Base-by-base conservation (phyloP, 179 eudicot genomes). In the Camellia oleifera region DNA sequence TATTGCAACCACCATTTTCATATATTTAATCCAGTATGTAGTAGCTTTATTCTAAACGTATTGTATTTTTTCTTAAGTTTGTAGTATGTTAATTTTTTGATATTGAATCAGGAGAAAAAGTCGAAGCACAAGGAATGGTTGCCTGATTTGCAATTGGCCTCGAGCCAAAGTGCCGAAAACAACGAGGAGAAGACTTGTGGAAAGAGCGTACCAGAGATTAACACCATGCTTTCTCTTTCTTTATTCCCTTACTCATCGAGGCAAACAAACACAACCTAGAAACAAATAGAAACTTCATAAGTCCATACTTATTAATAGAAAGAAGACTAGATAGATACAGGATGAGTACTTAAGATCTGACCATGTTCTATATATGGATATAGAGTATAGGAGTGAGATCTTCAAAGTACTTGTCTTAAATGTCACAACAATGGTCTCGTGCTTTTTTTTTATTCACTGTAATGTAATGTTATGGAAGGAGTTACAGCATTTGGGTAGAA, bases 201-300 rank as follows among this genome's bases (percentile, higher is more conserved):
- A 13, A 69, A 72, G 61, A 77, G 20, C 45, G 46, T 15, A 48
- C 75, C 83, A 8, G 86, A 87, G 44, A 83, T 83, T 75, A 83
- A 85, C 75, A 85, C 88, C 23, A 75, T 52, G 82, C 91, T 88
- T 17, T 88, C 91, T 45, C 88, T 88, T 75, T 85, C 91, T 57
- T 77, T 87, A n/a, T 53, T 81, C n/a, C 78, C 78, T 14, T 71
- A 52, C 44, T 77, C 58, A 2, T 44, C 71, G 14, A 46, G 80
- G 68, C 60, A 71, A 75, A 69, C 62, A 50, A 68, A 26, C 3
- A 15, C 18, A 14, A 66, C 40, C 63, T 11, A 46, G 66, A 20
- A 7, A 62, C 15, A 13, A 7, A 10, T 23, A 70, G 14, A 5
- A 15, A 54, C 45, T 40, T 44, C 7, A 56, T 42, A 57, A 17